Percentiles rank a stretch among this genome's conserved stretches.
Evolutionary conservation across 2,329 filamentous ascomycete species (phyloP).

Genomic region (Achaetomium macrosporum): DNA sequence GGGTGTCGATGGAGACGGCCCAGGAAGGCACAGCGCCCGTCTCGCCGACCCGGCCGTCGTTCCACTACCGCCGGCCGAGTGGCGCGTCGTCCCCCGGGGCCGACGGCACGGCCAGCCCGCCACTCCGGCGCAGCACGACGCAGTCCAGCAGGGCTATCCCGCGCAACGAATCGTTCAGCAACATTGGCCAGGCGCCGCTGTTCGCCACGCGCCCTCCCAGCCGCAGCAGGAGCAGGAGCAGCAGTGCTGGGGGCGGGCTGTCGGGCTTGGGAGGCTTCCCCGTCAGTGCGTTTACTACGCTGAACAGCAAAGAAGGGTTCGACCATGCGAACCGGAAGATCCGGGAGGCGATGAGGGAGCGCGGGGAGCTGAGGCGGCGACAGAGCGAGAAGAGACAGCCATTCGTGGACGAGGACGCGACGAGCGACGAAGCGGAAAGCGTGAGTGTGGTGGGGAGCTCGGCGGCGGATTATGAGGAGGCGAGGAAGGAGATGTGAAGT

Average conservation of each 20-base stretch:
- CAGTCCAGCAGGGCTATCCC: constrained; percentile 55
- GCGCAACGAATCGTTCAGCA: constrained; percentile 88
- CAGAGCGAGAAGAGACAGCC: constrained; percentile 39
- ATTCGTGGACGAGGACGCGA: constrained; percentile 34
- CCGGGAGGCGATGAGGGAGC: constrained; percentile 73
- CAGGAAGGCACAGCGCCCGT: constrained; percentile 8
- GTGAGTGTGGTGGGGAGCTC: constrained; percentile 5
- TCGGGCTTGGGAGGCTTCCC: constrained; percentile 50
- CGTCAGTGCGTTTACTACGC: constrained; percentile 61
- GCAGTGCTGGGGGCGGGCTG: constrained; percentile 56
- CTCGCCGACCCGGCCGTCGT: constrained; percentile 23
- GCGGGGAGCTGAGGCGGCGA: constrained; percentile 56
- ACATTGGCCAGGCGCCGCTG: constrained; percentile 79
- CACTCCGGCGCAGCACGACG: constrained; percentile 47
- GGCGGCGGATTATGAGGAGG: constrained; percentile 11
- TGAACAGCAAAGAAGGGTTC: constrained; percentile 64
- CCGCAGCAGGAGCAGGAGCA: constrained; percentile 64
- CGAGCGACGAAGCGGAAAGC: constrained; percentile 11
- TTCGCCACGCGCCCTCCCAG: constrained; percentile 87
- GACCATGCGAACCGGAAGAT: constrained; percentile 82
- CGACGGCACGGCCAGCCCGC: constrained; percentile 32
- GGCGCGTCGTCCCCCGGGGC: constrained; percentile 38
- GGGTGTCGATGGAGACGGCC: constrained; percentile 25
- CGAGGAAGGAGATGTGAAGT: constrained; percentile 7
- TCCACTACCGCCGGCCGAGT: constrained; percentile 40